A percentile compares a stretch with the other conserved stretches of the same genome.
Evolutionary conservation across 2,329 filamentous ascomycete genomes (phyloP).

Genomic region (Pseudocercospora fijiensis): DNA sequence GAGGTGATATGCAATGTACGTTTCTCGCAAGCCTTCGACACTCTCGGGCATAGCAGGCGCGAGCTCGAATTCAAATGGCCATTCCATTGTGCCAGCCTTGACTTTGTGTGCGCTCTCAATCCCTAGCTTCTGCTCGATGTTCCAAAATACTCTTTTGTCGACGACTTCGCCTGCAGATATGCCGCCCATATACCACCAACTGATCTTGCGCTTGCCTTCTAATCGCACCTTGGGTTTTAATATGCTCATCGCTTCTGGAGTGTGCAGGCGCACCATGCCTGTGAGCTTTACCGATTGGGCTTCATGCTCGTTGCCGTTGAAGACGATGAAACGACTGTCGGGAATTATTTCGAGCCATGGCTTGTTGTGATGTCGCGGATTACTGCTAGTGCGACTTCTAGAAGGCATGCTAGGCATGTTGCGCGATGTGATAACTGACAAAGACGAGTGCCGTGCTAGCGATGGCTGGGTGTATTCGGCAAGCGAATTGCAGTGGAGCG

Average conservation of each 20-base stretch:
- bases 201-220: conserved; percentile 50
- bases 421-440: conserved; percentile 15
- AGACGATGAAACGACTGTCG: conserved; percentile 51
- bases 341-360: conserved; percentile 48
- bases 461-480: conserved; percentile 4
- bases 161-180: conserved; percentile 43
- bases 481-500: conserved; percentile 2
- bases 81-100: conserved; percentile 51
- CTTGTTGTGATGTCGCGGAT: conserved; percentile 26
- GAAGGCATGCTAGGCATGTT: conserved; percentile 35
- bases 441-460: conserved; percentile 1
- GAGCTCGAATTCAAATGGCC: conserved; percentile 52
- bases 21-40: conserved; percentile 82
- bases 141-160: conserved; percentile 50
- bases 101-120: conserved; percentile 51
- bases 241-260: conserved; percentile 50
- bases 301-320: conserved; percentile 50
- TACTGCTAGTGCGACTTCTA: conserved; percentile 21
- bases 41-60: conserved; percentile 67
- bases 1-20: conserved; percentile 83
- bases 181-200: conserved; percentile 41
- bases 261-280: conserved; percentile 49
- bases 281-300: conserved; percentile 47
- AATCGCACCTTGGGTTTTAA: conserved; percentile 49
- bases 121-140: conserved; percentile 44